Evolutionary conservation across 202 grass and related monocot species (phyloP), one percentile per base, ranked within the genome.

Genomic region (Bolboschoenoplectus hybrid): DNA sequence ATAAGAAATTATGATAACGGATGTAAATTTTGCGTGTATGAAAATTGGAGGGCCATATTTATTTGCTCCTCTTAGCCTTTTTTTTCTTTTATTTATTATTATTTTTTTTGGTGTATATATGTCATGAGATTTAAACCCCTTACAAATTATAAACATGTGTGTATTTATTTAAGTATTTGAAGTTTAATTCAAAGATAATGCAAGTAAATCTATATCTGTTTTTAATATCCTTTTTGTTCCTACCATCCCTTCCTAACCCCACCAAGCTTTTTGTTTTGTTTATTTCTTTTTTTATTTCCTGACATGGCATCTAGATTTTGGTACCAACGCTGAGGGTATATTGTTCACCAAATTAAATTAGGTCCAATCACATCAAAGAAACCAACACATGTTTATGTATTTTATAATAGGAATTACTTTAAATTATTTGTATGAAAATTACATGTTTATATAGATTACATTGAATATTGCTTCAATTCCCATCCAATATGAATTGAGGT

Each of bases 231-330:
- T 39, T 39, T 39, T 58, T 16, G 13, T 58, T 80, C 51, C 16
- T 61, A 81, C 81, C 63, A 68, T 83, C 43, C 65, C 81, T 66
- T 83, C 81, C 81, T 83, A 83, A 83, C 41, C 81, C 81, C 45
- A 83, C 40, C 81, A 68, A 65, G 11, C 12, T 49, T 65, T 49
- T 83, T 70, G 7, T 83, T 67, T 41, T 83, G 32, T 83, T 51
- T 58, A 8, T 1, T 3, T 53, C 53, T 19, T 53, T 8, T 16
- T 14, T 55, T 6, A 3, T 71, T n/a, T 20, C 69, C 2, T 17
- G 32, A 7, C 50, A 55, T 53, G 20, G 34, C 50, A 26, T 38
- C 74, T 55, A 77, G 12, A 56, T 39, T 55, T 20, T 50, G 7
- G 7, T 55, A 57, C 74, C 26, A 14, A 76, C 12, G 11, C 26